phyloP scores from a whole-genome alignment of 305 asterid species.

The Plantago lanceolata region DNA sequence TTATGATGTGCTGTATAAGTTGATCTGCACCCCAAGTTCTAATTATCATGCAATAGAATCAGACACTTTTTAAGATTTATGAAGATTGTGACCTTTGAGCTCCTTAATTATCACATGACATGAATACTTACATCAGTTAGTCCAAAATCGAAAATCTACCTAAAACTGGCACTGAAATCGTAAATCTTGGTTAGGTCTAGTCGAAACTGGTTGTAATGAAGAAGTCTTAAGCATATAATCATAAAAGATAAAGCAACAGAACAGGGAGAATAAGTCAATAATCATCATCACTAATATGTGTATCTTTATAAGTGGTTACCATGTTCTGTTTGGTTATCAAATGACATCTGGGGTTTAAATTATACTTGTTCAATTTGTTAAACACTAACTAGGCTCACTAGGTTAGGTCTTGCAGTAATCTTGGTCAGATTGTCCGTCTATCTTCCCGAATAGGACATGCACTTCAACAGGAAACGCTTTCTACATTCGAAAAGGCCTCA shows the following conservation, averaged over 20 bases:
- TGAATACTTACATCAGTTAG: too few species aligned
- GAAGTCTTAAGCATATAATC: neutral
- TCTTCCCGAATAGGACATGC: neutral
- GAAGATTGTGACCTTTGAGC: constrained; percentile 16
- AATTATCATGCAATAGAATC: constrained; percentile 27
- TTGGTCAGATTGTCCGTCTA: neutral
- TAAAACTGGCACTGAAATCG: neutral
- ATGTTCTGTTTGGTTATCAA: constrained; percentile 9
- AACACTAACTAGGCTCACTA: neutral
- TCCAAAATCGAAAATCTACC: too few species aligned
- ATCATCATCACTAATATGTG: neutral
- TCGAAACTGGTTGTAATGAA: neutral
- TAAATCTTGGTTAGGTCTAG: neutral
- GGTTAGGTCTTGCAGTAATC: constrained; percentile 4
- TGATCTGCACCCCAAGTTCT: constrained; percentile 27
- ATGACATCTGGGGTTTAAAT: constrained; percentile 2
- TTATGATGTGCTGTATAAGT: constrained; percentile 7
- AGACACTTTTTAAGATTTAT: constrained; percentile 3
- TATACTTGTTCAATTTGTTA: neutral
- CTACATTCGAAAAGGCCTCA: neutral
- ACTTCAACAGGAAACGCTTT: neutral
- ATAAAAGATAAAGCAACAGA: neutral
- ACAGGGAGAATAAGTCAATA: neutral
- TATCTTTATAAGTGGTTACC: constrained; percentile 11
- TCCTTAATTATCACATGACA: neutral